phyloP scores from a whole-genome alignment of 495 filamentous ascomycete genomes.

The Antarctomyces pellizariae region DNA sequence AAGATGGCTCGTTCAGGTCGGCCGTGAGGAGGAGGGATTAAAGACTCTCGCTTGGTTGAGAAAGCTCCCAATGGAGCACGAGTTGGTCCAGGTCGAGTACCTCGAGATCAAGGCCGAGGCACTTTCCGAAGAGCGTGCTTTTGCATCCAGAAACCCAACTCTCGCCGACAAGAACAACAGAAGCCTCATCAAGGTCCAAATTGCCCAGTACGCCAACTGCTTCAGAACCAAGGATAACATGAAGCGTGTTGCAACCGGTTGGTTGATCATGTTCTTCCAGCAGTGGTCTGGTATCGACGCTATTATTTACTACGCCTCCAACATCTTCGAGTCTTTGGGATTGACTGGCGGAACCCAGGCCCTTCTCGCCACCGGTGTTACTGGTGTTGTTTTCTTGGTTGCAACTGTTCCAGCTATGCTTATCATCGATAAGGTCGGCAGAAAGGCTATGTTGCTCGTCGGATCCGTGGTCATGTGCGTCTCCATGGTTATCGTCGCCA shows the following conservation, averaged over 20 bases:
- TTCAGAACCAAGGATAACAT: constrained; percentile 15
- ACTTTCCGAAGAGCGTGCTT: constrained; percentile 41
- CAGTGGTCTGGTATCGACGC: constrained; percentile 25
- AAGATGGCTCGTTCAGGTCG: constrained; percentile 32
- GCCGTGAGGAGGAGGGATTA: constrained; percentile 23
- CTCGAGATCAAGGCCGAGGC: constrained; percentile 65
- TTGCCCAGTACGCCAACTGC: constrained; percentile 8
- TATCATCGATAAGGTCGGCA: constrained; percentile 35
- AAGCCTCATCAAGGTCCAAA: constrained; percentile 19
- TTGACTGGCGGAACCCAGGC: constrained; percentile 36
- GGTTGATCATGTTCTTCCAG: constrained; percentile 45
- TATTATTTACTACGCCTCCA: constrained; percentile 14
- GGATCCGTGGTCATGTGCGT: constrained; percentile 34
- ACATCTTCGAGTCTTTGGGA: constrained; percentile 41
- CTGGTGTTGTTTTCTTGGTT: constrained; percentile 19
- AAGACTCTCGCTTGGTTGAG: constrained; percentile 33
- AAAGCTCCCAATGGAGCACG: constrained; percentile 30
- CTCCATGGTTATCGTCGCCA: constrained; percentile 42
- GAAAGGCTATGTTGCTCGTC: constrained; percentile 31
- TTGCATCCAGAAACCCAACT: constrained; percentile 19
- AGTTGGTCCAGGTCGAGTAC: constrained; percentile 51
- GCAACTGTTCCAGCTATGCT: constrained; percentile 45
- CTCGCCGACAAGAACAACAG: constrained; percentile 34
- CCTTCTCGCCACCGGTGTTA: constrained; percentile 17
- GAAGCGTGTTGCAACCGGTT: constrained; percentile 38